Conservation (phyloP, 2,329 filamentous ascomycete species). For the Penicillium sp. region DNA sequence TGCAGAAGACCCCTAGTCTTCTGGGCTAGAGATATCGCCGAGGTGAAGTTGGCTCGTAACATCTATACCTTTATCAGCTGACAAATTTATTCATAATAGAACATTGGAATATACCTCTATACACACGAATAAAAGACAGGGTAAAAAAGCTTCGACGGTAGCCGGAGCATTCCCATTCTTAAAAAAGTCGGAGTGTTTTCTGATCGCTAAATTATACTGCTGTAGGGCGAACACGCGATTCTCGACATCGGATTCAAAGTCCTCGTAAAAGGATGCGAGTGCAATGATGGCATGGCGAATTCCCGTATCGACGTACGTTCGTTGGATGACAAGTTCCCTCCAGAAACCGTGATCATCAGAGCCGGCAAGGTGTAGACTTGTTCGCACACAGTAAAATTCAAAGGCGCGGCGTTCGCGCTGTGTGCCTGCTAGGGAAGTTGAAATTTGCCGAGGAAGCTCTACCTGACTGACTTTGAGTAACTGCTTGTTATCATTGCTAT, state of each 20-base stretch:
- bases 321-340: slow-evolving; percentile 1
- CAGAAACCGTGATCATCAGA: not conserved
- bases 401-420: slow-evolving; percentile 5
- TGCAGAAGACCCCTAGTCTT: slow-evolving; percentile 2
- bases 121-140: slow-evolving; percentile 8
- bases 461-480: not conserved
- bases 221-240: slow-evolving; percentile 1
- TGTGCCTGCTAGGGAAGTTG: not conserved
- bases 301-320: not conserved
- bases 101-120: not conserved
- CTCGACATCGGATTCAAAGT: slow-evolving; percentile 5
- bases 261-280: slow-evolving; percentile 5
- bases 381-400: slow-evolving; percentile 5
- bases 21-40: not conserved
- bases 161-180: not conserved
- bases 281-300: slow-evolving; percentile 10
- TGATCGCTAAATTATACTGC: slow-evolving; percentile 10
- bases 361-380: not conserved
- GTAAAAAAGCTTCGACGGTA: not conserved
- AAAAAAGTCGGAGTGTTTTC: slow-evolving; percentile 1
- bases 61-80: not conserved
- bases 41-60: slow-evolving; percentile 7
- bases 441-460: not conserved
- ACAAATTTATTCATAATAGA: not conserved
- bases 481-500: not conserved